phyloP scores from a whole-genome alignment of 2,329 filamentous ascomycete genomes.

The Mycosphaerelloides madeirae region DNA sequence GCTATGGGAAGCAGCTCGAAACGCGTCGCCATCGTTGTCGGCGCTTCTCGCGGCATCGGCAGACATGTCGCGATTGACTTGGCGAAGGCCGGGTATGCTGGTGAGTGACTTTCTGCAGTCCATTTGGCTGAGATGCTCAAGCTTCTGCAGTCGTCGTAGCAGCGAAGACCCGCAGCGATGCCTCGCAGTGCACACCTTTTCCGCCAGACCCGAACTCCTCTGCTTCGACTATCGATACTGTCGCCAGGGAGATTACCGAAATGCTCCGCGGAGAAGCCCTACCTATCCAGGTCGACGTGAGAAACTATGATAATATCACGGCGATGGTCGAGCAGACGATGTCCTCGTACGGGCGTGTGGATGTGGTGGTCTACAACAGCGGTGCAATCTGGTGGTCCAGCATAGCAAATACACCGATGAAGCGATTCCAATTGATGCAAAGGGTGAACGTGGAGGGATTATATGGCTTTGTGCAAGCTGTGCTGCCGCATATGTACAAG shows the following conservation, averaged over 20 bases:
- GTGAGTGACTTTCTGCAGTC: slow-evolving; percentile 41
- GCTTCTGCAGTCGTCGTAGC: slow-evolving; percentile 62
- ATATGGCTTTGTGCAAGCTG: slow-evolving; percentile 65
- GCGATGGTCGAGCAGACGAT: slow-evolving; percentile 54
- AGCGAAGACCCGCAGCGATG: slow-evolving; percentile 68
- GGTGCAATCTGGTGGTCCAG: slow-evolving; percentile 73
- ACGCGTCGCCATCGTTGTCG: slow-evolving; percentile 29
- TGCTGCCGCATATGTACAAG: slow-evolving; percentile 60
- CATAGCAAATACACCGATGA: slow-evolving; percentile 61
- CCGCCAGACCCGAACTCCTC: slow-evolving; percentile 72
- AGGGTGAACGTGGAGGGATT: slow-evolving; percentile 69
- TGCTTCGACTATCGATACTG: slow-evolving; percentile 73
- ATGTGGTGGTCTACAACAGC: slow-evolving; percentile 76
- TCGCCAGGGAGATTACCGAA: slow-evolving; percentile 66
- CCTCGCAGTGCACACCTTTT: slow-evolving; percentile 53
- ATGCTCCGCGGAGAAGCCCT: slow-evolving; percentile 57
- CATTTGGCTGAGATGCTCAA: neutral
- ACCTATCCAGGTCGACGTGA: slow-evolving; percentile 66
- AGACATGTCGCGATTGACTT: slow-evolving; percentile 75
- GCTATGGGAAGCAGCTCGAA: slow-evolving; percentile 1
- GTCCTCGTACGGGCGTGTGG: slow-evolving; percentile 57
- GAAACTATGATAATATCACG: slow-evolving; percentile 58
- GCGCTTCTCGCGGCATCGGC: slow-evolving; percentile 62
- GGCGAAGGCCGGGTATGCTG: slow-evolving; percentile 64
- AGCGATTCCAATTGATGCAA: slow-evolving; percentile 61